Evolutionary conservation across 2,329 filamentous ascomycete genomes (phyloP).

Genomic region (Microsporum ferrugineum): DNA sequence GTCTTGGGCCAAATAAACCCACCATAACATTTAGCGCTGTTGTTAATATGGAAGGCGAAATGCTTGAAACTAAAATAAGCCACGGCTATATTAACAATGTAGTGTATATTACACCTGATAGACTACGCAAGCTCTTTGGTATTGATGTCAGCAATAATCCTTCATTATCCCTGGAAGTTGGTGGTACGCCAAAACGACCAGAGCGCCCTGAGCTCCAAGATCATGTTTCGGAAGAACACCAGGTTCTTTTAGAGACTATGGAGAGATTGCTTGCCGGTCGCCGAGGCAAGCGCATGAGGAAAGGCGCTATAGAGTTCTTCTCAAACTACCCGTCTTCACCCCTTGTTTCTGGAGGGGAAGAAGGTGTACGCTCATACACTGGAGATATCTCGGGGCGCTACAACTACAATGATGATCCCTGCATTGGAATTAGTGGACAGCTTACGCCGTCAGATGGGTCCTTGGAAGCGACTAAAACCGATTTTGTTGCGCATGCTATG

Average conservation of each 20-base stretch:
- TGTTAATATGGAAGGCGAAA: constrained; percentile 40
- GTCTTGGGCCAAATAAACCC: constrained; percentile 43
- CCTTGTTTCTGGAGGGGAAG: constrained; percentile 19
- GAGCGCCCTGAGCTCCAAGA: constrained; percentile 19
- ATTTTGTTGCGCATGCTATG: constrained; percentile 42
- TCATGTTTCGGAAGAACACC: constrained; percentile 24
- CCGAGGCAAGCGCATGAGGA: constrained; percentile 25
- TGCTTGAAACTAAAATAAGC: constrained; percentile 44
- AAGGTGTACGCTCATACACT: constrained; percentile 19
- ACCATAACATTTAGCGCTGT: constrained; percentile 51
- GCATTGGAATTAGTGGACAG: constrained; percentile 26
- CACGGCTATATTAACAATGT: constrained; percentile 47
- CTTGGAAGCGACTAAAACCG: constrained; percentile 27
- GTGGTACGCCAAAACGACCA: constrained; percentile 20
- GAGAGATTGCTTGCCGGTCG: constrained; percentile 31
- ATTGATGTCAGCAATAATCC: constrained; percentile 14
- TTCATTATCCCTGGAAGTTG: constrained; percentile 21
- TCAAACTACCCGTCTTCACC: constrained; percentile 10
- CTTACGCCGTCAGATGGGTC: constrained; percentile 28
- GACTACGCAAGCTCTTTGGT: constrained; percentile 30
- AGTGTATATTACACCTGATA: constrained; percentile 40
- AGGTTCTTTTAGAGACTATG: constrained; percentile 26
- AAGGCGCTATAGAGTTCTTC: constrained; percentile 30
- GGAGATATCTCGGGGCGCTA: constrained; percentile 22
- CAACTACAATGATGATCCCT: constrained; percentile 24